Base-by-base conservation (phyloP, 768 basidiomycete genomes). In the Floccularia luteovirens region DNA sequence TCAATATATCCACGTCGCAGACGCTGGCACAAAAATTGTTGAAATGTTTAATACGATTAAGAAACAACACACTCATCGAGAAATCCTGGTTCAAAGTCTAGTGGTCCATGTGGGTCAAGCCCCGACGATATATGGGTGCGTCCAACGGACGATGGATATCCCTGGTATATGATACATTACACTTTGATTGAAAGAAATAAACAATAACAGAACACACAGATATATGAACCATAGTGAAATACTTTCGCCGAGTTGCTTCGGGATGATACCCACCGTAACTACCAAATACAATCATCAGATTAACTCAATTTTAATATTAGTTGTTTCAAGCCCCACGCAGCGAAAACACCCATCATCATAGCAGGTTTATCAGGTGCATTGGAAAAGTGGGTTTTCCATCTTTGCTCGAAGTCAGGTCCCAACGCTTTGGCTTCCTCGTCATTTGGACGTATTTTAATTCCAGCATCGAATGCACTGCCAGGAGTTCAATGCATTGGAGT, bases 1-100 rank as follows among this genome's bases (percentile, higher is more conserved):
- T 59, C 20, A 78, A 42, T 8, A 64, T 52, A 0, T 48, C 63
- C 3, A 80, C n/a, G 45, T 75, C 72, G 6, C 64, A 60, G 2
- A 50, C 44, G 4, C 66, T 68, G 31, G 13, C 23, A 22, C 23
- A 22, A 24, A 8, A 19, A 40, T 5, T 33, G 25, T 36, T 38
- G 32, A 32, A 8, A 6, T 11, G 19, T 12, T 12, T 6, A 33
- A 5, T 19, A 31, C 6, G 6, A 32, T 5, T 6, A 5, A 5
- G 12, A 22, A 14, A 28, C 1, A 24, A 46, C 62, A 39, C 23
- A 69, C 70, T 54, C 48, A 31, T 55, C 50, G 14, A 70, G 54
- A 45, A 44, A 70, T 11, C 53, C 58, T 1, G 66, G 49, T 16
- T n/a, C n/a, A n/a, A n/a, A n/a, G n/a, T n/a, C n/a, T n/a, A n/a